Percentiles rank a stretch among this genome's conserved stretches.
Conservation (phyloP, 257 asterid genomes). For the Nemophila menziesii region DNA sequence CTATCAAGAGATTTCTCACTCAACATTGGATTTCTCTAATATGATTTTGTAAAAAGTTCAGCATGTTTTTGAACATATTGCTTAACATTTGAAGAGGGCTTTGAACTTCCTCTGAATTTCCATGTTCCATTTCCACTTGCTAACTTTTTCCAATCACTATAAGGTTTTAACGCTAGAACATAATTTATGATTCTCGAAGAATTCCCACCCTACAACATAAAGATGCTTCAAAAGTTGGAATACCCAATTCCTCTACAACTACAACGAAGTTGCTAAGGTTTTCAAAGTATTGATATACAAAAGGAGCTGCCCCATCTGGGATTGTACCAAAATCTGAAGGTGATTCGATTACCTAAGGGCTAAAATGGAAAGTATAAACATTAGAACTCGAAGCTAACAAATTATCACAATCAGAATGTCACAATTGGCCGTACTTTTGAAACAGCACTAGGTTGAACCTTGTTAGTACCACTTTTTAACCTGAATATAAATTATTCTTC, state of each 20-base stretch:
- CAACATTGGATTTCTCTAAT: slow-evolving; percentile 40
- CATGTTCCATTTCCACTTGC: slow-evolving; percentile 59
- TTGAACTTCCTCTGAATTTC: slow-evolving; percentile 50
- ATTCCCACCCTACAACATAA: slow-evolving; percentile 56
- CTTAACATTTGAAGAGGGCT: slow-evolving; percentile 40
- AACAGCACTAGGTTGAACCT: slow-evolving; percentile 62
- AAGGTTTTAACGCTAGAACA: slow-evolving; percentile 66
- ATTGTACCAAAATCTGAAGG: slow-evolving; percentile 38
- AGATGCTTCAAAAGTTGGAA: slow-evolving; percentile 81
- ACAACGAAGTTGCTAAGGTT: slow-evolving; percentile 73
- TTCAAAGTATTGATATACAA: slow-evolving; percentile 78
- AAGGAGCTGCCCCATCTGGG: slow-evolving; percentile 84
- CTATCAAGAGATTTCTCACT: slow-evolving; percentile 36
- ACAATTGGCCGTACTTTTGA: slow-evolving; percentile 46
- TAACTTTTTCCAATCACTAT: slow-evolving; percentile 63
- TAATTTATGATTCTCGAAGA: slow-evolving; percentile 65
- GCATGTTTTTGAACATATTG: slow-evolving; percentile 40
- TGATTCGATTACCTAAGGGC: slow-evolving; percentile 57
- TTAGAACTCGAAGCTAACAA: slow-evolving; percentile 7
- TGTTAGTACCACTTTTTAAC: slow-evolving; percentile 79
- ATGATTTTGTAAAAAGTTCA: slow-evolving; percentile 42
- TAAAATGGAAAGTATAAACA: slow-evolving; percentile 8
- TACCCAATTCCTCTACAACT: slow-evolving; percentile 59
- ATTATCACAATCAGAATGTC: slow-evolving; percentile 4
- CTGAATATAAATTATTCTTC: slow-evolving; percentile 85